Base-by-base conservation (phyloP, 2,329 filamentous ascomycete genomes). In the Didymellaceae sp. region DNA sequence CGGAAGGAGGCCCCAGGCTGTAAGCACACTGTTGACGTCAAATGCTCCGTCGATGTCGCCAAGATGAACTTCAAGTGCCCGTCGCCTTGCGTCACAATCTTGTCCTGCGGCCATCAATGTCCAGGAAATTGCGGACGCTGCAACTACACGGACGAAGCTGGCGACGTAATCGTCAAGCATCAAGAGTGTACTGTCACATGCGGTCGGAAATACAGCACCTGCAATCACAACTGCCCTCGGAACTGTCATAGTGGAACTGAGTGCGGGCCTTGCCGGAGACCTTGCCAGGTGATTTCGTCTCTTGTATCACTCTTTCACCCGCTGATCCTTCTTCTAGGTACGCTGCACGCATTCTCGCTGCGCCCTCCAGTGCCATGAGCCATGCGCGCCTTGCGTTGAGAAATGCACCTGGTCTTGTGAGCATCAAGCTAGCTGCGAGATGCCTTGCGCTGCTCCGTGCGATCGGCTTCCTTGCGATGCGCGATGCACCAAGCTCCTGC, bases 61-160 rank as follows among this genome's bases (percentile, higher is more conserved):
- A 34, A 52, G 0, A 20, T 63, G 0, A 18, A 38, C 0, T 87
- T 80, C 62, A 52, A 32, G 1, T 91, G 87, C 61, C 45, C 37
- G 0, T 70, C 67, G 1, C 41, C 55, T 1, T 90, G 87, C 57
- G 72, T 66, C 1, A 54, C 57, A 0, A 32, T 63, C 0, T 73
- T 84, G 1, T 21, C 66, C 0, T 90, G 87, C 58, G 85, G 87
- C 0, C 86, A 89, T 61, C 48, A 46, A 1, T 89, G 86, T 20
- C 52, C 61, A 5, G 73, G 71, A 2, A 30, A 25, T 6, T 89
- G 86, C 61, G 67, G 52, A 6, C 45, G 55, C 0, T 90, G 86
- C 66, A 76, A 74, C 3, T 60, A 41, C 2, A 72, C 68, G 18
- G 56, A 68, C 6, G 65, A 67, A 0, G 73, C 50, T 2, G 53